Evolutionary conservation across 176 grass and related monocot species (phyloP), one percentile per base, ranked within the genome.

Genomic region (Alopecurus myosuroides): DNA sequence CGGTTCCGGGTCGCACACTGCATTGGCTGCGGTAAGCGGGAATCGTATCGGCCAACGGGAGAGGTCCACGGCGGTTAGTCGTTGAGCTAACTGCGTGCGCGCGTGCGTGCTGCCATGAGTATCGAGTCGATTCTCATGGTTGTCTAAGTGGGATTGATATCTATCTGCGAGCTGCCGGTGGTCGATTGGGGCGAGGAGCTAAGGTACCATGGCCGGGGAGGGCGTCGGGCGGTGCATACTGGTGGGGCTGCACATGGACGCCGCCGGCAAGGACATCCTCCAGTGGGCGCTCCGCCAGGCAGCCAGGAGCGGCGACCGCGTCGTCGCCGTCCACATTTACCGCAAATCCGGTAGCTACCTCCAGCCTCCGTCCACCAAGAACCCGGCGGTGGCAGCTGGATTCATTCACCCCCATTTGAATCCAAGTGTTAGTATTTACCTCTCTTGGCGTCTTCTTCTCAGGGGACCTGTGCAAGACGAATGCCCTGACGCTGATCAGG

Each of bases 321-420:
- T 99, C 64, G 82, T 97, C 35, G 94, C 92, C 60, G 88, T 97
- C 39, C 92, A 97, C 88, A 90, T 97, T 92, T 99, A 94, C 94
- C 86, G 94, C 66, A 94, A 97, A 77, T 97, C 94, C 51, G 87
- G 96, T 98, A 81, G 42, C 64, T 49, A 6, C 70, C 70, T 4
- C 3, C 7, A 7, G 4, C 44, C 42, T 70, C 22, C 55, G 28
- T 48, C 35, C 11, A 30, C 20, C 49, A 42, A 60, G 48, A 70
- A 75, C 26, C 14, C 37, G 23, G 70, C 23, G 6, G 36, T 30
- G 42, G 74, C 14, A 57, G 60, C 73, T 90, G 72, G 7, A 61
- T 20, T 60, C 48, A 49, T 46, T 73, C 29, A 3, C 3, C 11
- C 19, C 74, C 22, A 40, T 44, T 33, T 36, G 9, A 67, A 37